A percentile compares a stretch with the other conserved stretches of the same genome.
phyloP scores from a whole-genome alignment of 2,329 filamentous ascomycete species.

The Trichophaea hybrida region DNA sequence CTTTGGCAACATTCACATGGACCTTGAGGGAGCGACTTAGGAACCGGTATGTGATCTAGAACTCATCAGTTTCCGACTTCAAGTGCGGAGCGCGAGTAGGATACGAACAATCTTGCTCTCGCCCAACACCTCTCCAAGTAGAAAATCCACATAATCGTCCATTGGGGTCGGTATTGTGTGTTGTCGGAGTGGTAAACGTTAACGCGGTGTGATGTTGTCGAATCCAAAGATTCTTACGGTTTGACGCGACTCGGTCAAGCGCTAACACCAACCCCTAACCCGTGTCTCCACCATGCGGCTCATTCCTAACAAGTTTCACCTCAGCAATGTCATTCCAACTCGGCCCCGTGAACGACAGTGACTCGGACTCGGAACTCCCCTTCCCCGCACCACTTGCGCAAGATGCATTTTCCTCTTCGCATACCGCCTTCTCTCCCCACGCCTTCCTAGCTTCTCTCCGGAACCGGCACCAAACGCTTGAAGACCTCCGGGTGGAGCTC shows the following conservation, averaged over 20 bases:
- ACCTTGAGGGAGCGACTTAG: constrained; percentile 71
- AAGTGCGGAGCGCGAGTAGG: not conserved
- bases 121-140: constrained; percentile 61
- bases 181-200: not conserved
- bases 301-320: constrained; percentile 27
- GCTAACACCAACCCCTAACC: not conserved
- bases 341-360: constrained; percentile 29
- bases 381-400: constrained; percentile 78
- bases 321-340: constrained; percentile 34
- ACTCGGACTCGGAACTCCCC: constrained; percentile 60
- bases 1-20: constrained; percentile 76
- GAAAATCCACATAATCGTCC: constrained; percentile 46
- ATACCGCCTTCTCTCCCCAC: constrained; percentile 61
- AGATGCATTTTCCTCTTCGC: constrained; percentile 54
- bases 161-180: not conserved
- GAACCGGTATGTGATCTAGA: constrained; percentile 70
- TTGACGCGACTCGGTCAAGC: not conserved
- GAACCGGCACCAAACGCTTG: constrained; percentile 86
- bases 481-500: constrained; percentile 77
- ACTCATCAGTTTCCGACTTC: not conserved
- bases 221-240: too few species aligned
- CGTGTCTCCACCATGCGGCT: not conserved
- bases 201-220: not conserved
- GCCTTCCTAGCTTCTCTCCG: constrained; percentile 69
- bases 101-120: constrained; percentile 55